These are phyloP conservation scores for Apiotrichum gamsii DNA, from an alignment of 1,284 basidiomycete species.

Conservation along the genomic window DNA sequence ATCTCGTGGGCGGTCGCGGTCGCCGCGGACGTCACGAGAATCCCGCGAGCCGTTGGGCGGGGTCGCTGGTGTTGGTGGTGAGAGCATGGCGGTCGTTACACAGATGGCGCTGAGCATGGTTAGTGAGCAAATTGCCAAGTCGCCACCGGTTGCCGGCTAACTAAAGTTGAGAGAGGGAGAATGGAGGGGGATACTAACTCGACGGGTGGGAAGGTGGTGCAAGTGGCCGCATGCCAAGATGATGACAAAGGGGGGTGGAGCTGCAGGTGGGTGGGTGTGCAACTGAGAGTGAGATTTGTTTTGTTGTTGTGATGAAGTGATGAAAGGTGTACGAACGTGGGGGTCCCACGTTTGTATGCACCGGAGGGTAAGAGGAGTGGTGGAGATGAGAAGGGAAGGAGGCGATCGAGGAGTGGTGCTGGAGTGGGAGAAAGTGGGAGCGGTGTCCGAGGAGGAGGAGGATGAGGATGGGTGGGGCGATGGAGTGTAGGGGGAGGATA, in stretches of 20 bases:
- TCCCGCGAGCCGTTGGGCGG: too few relatives aligned
- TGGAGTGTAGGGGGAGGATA: not conserved
- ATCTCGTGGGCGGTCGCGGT: too few relatives aligned
- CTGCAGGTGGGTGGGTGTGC: too few relatives aligned
- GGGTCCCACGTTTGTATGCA: conserved; percentile 13
- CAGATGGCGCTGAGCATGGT: not conserved
- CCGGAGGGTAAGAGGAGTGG: not conserved
- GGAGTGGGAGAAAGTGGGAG: not conserved
- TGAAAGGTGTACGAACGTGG: conserved; percentile 12
- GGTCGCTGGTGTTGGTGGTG: too few relatives aligned
- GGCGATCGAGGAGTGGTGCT: not conserved
- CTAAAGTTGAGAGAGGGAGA: too few relatives aligned
- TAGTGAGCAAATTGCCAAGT: too few relatives aligned
- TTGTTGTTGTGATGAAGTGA: not conserved
- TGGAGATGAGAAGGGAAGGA: not conserved
- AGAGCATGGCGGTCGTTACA: conserved; percentile 1
- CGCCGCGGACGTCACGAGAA: too few relatives aligned
- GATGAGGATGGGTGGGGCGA: not conserved
- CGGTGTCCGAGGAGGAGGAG: not conserved
- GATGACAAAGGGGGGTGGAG: not conserved
- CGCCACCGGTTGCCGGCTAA: too few relatives aligned
- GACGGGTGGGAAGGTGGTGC: not conserved
- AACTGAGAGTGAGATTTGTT: not conserved
- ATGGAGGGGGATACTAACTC: too few relatives aligned
- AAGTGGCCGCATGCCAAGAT: conserved; percentile 7